phyloP scores from a whole-genome alignment of 2,329 filamentous ascomycete genomes.

The Verruconis gallopava region DNA sequence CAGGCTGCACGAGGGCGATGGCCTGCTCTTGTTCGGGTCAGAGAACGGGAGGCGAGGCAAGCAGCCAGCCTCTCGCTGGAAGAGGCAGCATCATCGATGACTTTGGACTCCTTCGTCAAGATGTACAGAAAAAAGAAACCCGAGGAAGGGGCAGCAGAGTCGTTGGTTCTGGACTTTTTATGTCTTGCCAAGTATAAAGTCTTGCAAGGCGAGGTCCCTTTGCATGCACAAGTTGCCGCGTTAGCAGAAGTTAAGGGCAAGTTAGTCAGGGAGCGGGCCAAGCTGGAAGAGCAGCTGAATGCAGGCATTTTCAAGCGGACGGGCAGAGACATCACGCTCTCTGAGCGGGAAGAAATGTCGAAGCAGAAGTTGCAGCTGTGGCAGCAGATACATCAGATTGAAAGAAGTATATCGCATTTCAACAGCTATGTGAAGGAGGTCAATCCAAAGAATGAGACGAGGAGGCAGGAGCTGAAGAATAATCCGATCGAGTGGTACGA shows the following conservation, averaged over 20 bases:
- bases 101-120: neutral
- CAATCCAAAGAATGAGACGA: neutral
- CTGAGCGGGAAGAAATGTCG: neutral
- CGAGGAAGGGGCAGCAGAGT: neutral
- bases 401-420: neutral
- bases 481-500: neutral
- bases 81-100: conserved; percentile 12
- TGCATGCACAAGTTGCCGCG: neutral
- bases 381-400: neutral
- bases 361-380: neutral
- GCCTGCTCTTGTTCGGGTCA: conserved; percentile 18
- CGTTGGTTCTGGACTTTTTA: neutral
- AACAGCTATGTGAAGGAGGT: neutral
- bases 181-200: neutral
- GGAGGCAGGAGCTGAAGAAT: neutral
- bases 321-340: neutral
- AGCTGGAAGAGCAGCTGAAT: neutral
- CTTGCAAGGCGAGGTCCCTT: neutral
- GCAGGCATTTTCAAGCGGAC: neutral
- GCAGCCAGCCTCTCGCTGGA: conserved; percentile 19
- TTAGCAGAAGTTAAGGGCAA: neutral
- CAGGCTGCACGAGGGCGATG: conserved; percentile 25
- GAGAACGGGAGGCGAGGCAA: conserved; percentile 1
- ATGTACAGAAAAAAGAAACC: neutral
- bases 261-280: neutral